Evolutionary conservation across 768 basidiomycete species (phyloP), one percentile per base, ranked within the genome.

Genomic region (Amanita subjunquillea): DNA sequence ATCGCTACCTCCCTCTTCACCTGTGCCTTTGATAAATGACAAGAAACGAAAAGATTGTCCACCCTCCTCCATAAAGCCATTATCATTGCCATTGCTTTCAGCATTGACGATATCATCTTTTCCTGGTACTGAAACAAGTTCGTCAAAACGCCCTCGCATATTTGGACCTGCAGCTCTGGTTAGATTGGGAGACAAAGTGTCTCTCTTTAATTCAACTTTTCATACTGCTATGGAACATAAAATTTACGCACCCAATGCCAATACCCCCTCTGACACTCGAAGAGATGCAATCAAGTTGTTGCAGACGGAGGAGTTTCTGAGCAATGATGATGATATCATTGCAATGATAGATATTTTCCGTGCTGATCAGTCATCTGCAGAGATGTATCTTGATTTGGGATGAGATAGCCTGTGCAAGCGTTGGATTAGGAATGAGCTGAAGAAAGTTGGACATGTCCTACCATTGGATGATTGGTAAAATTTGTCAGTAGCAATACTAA

Each of bases 261-360:
- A 6, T 6, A 6, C 27, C 27, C 27, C 6, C 5, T 27, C 30
- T 30, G 30, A 30, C 4, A 15, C 15, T 39, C 38, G 6, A 39
- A 39, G 17, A 17, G 38, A 39, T 39, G 38, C 38, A 39, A 39
- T 39, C 15, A 4, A 30, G 30, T 30, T 30, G 30, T 30, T 30
- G 30, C 30, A 30, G 8, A 9, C 8, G 30, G 30, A 30, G 2
- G 38, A 39, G 15, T 39, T 39, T 39, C 46, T 47, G 17, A 30
- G 15, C 46, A 47, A 30, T 36, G 36, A 36, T 47, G 65, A 73
- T 2, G 69, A 68, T 56, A 63, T 62, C 22, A 71, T 72, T 0
- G 61, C 67, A 4, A 60, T 76, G 48, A 63, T 69, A n/a, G 73
- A 73, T 30, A 47, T 73, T 20, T 62, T 68, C 17, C 64, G 75